phyloP scores from a whole-genome alignment of 164 flowering plant species.

The Berberis thunbergii region DNA sequence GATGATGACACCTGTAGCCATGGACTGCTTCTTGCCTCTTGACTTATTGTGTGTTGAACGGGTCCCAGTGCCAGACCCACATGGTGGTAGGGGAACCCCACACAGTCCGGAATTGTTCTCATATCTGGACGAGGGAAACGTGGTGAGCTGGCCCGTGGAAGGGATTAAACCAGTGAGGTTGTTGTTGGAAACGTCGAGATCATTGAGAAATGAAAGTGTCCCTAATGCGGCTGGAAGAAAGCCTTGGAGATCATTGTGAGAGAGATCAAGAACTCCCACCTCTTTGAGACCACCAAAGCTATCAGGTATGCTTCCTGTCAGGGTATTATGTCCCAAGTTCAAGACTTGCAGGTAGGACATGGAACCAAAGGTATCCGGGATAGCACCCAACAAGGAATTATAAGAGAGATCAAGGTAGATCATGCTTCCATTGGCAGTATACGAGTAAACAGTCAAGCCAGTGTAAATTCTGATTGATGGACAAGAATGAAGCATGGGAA shows the following conservation, averaged over 20 bases:
- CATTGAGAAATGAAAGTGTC: slow-evolving; percentile 60
- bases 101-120: slow-evolving; percentile 86
- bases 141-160: slow-evolving; percentile 66
- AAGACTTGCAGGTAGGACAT: slow-evolving; percentile 59
- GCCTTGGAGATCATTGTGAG: slow-evolving; percentile 66
- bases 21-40: slow-evolving; percentile 21
- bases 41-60: slow-evolving; percentile 7
- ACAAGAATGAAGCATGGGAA: slow-evolving; percentile 60
- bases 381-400: slow-evolving; percentile 52
- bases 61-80: slow-evolving; percentile 27
- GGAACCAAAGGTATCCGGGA: slow-evolving; percentile 55
- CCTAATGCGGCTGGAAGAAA: slow-evolving; percentile 54
- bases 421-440: slow-evolving; percentile 54
- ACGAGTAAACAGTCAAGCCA: slow-evolving; percentile 54
- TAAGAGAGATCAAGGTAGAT: slow-evolving; percentile 85
- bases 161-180: slow-evolving; percentile 71
- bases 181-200: slow-evolving; percentile 83
- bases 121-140: slow-evolving; percentile 69
- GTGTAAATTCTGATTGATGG: slow-evolving; percentile 63
- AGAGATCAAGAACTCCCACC: slow-evolving; percentile 65
- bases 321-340: slow-evolving; percentile 64
- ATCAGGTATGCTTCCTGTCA: slow-evolving; percentile 57
- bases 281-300: slow-evolving; percentile 50
- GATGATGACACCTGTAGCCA: slow-evolving; percentile 41
- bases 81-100: slow-evolving; percentile 64